A percentile compares a stretch with the other conserved stretches of the same genome.
These are phyloP conservation scores for Arabidopsis arenosa DNA, from an alignment of 345 rosid species.

Conservation along the genomic window DNA sequence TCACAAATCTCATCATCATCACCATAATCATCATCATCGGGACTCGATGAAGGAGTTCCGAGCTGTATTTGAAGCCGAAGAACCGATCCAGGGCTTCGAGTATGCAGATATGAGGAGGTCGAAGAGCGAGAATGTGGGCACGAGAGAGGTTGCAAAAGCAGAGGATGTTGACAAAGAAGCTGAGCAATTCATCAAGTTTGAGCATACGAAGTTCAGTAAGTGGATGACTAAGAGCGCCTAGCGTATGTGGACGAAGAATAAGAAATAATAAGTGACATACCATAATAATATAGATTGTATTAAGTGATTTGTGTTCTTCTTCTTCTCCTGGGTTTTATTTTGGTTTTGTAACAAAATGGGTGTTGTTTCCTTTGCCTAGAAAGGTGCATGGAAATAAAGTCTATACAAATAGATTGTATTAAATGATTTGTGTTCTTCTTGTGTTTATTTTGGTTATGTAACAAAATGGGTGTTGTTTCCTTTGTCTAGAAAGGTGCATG, in stretches of 20 bases:
- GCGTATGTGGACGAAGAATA: background rate
- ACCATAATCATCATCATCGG: conserved; percentile 17
- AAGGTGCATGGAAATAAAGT: conserved; percentile 21
- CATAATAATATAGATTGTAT: conserved; percentile 13
- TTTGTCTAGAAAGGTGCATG: conserved; percentile 15
- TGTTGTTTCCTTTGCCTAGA: conserved; percentile 11
- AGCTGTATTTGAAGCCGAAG: conserved; percentile 30
- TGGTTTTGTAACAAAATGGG: conserved; percentile 27
- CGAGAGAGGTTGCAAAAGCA: conserved; percentile 23
- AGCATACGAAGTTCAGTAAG: conserved; percentile 64
- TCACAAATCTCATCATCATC: conserved; percentile 39
- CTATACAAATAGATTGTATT: conserved; percentile 15
- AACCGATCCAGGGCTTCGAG: conserved; percentile 31
- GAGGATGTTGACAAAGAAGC: conserved; percentile 66
- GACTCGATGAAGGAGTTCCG: conserved; percentile 31
- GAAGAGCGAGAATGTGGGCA: conserved; percentile 24
- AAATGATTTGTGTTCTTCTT: conserved; percentile 16
- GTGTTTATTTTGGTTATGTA: conserved; percentile 18
- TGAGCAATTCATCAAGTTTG: conserved; percentile 60
- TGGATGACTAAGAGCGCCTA: conserved; percentile 30
- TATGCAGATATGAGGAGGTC: conserved; percentile 29
- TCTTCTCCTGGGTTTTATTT: conserved; percentile 1
- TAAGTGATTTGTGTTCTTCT: conserved; percentile 19
- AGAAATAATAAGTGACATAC: conserved; percentile 5
- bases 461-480: conserved; percentile 25